These are phyloP conservation scores for Tuber borchii DNA, from an alignment of 495 filamentous ascomycete species.

Conservation along the genomic window DNA sequence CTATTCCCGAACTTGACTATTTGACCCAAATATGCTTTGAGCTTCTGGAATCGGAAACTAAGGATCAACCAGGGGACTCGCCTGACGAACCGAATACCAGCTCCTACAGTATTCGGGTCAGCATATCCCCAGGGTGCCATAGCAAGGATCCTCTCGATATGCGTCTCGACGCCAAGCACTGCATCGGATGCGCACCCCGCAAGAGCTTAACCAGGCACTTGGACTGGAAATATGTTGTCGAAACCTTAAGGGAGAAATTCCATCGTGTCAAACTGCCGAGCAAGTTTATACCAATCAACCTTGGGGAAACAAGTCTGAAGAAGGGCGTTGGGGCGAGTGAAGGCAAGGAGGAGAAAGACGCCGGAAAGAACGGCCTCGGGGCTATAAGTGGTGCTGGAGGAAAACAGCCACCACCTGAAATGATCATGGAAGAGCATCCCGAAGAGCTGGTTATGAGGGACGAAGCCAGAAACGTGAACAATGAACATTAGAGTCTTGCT, in stretches of 20 bases:
- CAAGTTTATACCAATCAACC: constrained; percentile 82
- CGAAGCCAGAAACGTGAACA: neutral
- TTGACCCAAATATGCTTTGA: constrained; percentile 97
- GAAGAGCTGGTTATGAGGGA: neutral
- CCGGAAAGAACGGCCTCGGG: constrained; percentile 1
- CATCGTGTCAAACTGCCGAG: constrained; percentile 92
- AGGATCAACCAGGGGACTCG: constrained; percentile 40
- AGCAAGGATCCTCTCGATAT: constrained; percentile 92
- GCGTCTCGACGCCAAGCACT: constrained; percentile 88
- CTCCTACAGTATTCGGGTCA: constrained; percentile 91
- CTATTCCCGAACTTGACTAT: constrained; percentile 95
- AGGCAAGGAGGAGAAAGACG: constrained; percentile 18
- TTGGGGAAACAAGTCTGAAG: constrained; percentile 44
- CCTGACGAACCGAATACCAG: constrained; percentile 57
- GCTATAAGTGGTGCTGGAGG: neutral
- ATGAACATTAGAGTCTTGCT: neutral
- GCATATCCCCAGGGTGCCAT: constrained; percentile 90
- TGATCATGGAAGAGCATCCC: neutral
- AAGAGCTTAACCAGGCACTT: constrained; percentile 83
- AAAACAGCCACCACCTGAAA: neutral
- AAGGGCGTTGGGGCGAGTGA: constrained; percentile 9
- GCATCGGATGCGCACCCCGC: constrained; percentile 83
- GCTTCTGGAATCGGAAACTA: constrained; percentile 77
- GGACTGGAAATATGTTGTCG: constrained; percentile 92
- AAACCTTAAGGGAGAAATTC: constrained; percentile 88